Base-by-base conservation (phyloP, 106 monocot species). In the Acorus gramineus region DNA sequence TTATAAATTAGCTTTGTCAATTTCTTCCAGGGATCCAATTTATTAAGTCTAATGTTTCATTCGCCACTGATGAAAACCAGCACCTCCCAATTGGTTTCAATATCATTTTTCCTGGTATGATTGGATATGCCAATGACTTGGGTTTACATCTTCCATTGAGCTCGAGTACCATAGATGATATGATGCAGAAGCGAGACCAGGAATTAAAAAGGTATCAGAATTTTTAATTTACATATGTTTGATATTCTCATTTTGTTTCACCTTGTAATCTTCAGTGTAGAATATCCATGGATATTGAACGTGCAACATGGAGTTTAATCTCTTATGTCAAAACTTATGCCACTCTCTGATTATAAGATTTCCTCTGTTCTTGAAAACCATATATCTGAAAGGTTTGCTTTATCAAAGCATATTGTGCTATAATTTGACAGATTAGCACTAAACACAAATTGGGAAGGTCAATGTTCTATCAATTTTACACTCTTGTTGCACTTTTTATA, bases 81-180 rank as follows among this genome's bases (percentile, higher is more conserved):
- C 50, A 43, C 55, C 70, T 85, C 71, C 96, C 96, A 53, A 67
- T 96, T 71, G 96, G 96, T 44, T 96, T 91, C 66, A 67, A 69
- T 74, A 81, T 96, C 54, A 96, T 85, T 76, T 91, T 91, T 72
- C 81, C 87, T 71, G 65, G 81, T 14, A 83, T 91, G 87, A 67
- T 91, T 50, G 66, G 44, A 53, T 62, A 70, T 73, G 90, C 91
- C 47, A 73, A 59, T 4, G 73, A 78, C 3, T 71, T 88, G 87
- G 85, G 69, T 12, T 76, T 91, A 74, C 61, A 85, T 56, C 67
- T 96, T 73, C 81, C 87, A 57, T 9, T 85, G 0, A 52, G 66
- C 11, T 61, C 87, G 62, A 57, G 6, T 13, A 78, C 74, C 14
- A 50, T 85, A 4, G 67, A 80, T 57, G 47, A 59, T 45, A 66